These are phyloP conservation scores for Kodamaea leandrae DNA, from an alignment of 805 yeast species.

Conservation along the genomic window DNA sequence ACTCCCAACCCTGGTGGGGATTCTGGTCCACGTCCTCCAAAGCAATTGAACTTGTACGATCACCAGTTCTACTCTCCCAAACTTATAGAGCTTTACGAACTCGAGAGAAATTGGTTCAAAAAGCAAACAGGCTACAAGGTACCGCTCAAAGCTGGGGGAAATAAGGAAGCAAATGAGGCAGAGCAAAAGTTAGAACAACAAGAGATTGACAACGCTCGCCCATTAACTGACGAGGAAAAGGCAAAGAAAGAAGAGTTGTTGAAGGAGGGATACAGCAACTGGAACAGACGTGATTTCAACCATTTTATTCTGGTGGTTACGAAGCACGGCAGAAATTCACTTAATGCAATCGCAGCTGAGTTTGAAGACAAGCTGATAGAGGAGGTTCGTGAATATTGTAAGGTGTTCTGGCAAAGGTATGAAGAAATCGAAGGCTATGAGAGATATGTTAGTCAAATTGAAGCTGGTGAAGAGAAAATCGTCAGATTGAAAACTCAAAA, in stretches of 20 bases:
- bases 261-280: conserved; percentile 67
- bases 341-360: conserved; percentile 69
- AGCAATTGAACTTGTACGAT: conserved; percentile 76
- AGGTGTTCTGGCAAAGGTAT: conserved; percentile 77
- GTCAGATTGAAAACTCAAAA: conserved; percentile 64
- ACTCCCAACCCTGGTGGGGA: conserved; percentile 33
- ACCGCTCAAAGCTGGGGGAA: conserved; percentile 57
- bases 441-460: conserved; percentile 74
- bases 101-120: conserved; percentile 75
- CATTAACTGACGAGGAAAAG: conserved; percentile 81
- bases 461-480: conserved; percentile 83
- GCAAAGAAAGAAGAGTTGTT: conserved; percentile 56
- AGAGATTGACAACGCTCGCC: conserved; percentile 73
- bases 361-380: conserved; percentile 78
- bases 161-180: conserved; percentile 27
- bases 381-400: conserved; percentile 75
- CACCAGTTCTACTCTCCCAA: conserved; percentile 89
- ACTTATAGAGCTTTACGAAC: conserved; percentile 70
- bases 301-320: conserved; percentile 72
- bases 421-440: conserved; percentile 87
- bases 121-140: conserved; percentile 64
- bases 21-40: conserved; percentile 78
- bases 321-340: conserved; percentile 77
- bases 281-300: conserved; percentile 87
- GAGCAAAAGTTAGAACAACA: conserved; percentile 60